Evolutionary conservation across 176 grass and related monocot genomes (phyloP).

Genomic region (Thalia dealbata): DNA sequence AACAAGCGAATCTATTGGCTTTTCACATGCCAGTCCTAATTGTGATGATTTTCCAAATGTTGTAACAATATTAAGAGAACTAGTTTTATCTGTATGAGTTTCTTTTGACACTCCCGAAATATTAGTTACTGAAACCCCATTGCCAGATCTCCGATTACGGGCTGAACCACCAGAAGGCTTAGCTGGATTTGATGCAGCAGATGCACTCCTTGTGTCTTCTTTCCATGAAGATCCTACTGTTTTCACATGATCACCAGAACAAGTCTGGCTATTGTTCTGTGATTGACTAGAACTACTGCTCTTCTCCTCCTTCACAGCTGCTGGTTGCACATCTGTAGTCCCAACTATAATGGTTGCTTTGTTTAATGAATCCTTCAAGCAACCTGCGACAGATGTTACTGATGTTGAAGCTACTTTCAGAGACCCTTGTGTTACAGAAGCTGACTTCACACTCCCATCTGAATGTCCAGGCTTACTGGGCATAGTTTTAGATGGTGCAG

Average conservation of each 20-base stretch:
- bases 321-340: slow-evolving; percentile 15
- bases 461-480: slow-evolving; percentile 29
- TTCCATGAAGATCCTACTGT: slow-evolving; percentile 49
- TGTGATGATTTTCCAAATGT: slow-evolving; percentile 44
- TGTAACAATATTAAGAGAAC: slow-evolving; percentile 31
- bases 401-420: slow-evolving; percentile 32
- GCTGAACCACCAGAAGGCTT: slow-evolving; percentile 46
- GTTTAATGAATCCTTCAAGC: slow-evolving; percentile 31
- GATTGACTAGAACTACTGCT: slow-evolving; percentile 91
- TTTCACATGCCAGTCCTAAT: slow-evolving; percentile 52
- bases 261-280: slow-evolving; percentile 79
- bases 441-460: slow-evolving; percentile 33
- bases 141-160: slow-evolving; percentile 46
- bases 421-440: slow-evolving; percentile 14
- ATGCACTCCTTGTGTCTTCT: slow-evolving; percentile 69
- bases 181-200: slow-evolving; percentile 49
- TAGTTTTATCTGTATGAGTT: slow-evolving; percentile 31
- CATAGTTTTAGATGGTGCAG: slow-evolving; percentile 38
- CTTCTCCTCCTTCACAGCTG: slow-evolving; percentile 56
- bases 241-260: slow-evolving; percentile 76
- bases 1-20: slow-evolving; percentile 33
- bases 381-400: slow-evolving; percentile 15
- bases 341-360: slow-evolving; percentile 30
- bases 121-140: slow-evolving; percentile 31
- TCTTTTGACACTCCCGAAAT: slow-evolving; percentile 50